These are phyloP conservation scores for Cutaneotrichosporon arboriforme DNA, from an alignment of 1,284 basidiomycete species.

Conservation along the genomic window DNA sequence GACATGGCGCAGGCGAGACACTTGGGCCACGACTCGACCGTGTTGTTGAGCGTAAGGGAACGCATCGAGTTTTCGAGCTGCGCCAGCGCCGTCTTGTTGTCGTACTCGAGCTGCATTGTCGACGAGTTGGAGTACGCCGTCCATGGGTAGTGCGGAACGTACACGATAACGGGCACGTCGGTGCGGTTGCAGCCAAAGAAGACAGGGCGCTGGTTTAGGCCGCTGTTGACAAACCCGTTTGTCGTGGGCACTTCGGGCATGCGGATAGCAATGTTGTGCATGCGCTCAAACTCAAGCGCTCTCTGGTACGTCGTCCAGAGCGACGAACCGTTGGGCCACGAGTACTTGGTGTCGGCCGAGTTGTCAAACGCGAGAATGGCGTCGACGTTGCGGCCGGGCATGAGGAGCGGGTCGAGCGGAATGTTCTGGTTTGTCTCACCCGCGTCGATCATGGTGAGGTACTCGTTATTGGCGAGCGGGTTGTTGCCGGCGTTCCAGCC, in stretches of 20 bases:
- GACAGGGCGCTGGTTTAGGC: conserved; percentile 53
- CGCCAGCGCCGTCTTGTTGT: conserved; percentile 35
- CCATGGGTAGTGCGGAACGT: conserved; percentile 52
- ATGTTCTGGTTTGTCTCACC: conserved; percentile 52
- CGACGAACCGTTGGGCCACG: conserved; percentile 53
- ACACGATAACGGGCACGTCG: conserved; percentile 48
- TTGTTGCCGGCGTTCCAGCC: conserved; percentile 39
- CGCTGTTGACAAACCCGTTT: conserved; percentile 52
- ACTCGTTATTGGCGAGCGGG: conserved; percentile 32
- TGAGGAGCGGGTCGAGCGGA: conserved; percentile 52
- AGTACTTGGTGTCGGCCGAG: conserved; percentile 51
- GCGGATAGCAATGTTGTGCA: conserved; percentile 31
- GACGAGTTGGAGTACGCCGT: conserved; percentile 42
- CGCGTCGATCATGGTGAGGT: conserved; percentile 51
- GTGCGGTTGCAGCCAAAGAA: conserved; percentile 47
- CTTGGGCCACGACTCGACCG: conserved; percentile 41
- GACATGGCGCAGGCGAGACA: conserved; percentile 50
- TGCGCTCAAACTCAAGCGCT: conserved; percentile 24
- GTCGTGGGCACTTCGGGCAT: conserved; percentile 50
- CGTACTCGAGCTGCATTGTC: conserved; percentile 48
- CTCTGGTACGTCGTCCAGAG: conserved; percentile 42
- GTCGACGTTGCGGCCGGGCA: conserved; percentile 51
- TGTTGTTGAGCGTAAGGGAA: conserved; percentile 41
- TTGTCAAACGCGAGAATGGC: conserved; percentile 54
- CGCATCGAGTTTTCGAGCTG: conserved; percentile 37